A percentile compares a stretch with the other conserved stretches of the same genome.
These are phyloP conservation scores for Colletotrichum zoysiae DNA, from an alignment of 2,329 filamentous ascomycete species.

Conservation along the genomic window DNA sequence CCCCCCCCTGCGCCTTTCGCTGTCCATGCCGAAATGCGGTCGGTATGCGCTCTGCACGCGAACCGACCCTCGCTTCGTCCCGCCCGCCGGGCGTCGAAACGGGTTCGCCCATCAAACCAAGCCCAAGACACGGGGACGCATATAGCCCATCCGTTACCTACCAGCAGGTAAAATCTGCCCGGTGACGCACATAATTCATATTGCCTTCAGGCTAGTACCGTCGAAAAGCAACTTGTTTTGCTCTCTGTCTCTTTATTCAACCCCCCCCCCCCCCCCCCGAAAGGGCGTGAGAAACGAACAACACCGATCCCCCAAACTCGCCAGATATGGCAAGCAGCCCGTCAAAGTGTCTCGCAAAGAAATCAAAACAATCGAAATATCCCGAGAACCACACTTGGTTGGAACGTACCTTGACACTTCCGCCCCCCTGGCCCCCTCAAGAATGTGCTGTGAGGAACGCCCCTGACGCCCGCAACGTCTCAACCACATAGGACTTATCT, in stretches of 20 bases:
- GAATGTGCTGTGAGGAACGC: conserved; percentile 26
- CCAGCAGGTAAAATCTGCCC: neutral
- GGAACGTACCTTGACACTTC: neutral
- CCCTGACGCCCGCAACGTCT: neutral
- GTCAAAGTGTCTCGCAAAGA: neutral
- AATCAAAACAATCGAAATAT: neutral
- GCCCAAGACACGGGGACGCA: neutral
- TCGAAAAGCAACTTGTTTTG: neutral
- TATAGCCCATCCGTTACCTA: neutral
- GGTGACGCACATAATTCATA: neutral
- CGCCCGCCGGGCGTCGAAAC: neutral
- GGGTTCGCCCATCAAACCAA: neutral
- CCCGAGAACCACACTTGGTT: neutral
- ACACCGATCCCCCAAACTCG: neutral
- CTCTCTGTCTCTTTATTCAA: neutral
- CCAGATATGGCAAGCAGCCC: neutral
- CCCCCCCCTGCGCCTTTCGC: neutral
- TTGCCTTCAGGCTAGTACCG: neutral
- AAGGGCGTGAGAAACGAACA: neutral
- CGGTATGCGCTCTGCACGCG: neutral
- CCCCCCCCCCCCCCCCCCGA: neutral
- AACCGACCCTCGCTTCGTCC: neutral
- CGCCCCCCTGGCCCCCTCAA: neutral
- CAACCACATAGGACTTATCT: neutral
- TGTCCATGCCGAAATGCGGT: neutral